Percentiles rank a stretch among this genome's conserved stretches.
Evolutionary conservation across 1,284 basidiomycete genomes (phyloP).

Genomic region (Exobasidium rhododendri): DNA sequence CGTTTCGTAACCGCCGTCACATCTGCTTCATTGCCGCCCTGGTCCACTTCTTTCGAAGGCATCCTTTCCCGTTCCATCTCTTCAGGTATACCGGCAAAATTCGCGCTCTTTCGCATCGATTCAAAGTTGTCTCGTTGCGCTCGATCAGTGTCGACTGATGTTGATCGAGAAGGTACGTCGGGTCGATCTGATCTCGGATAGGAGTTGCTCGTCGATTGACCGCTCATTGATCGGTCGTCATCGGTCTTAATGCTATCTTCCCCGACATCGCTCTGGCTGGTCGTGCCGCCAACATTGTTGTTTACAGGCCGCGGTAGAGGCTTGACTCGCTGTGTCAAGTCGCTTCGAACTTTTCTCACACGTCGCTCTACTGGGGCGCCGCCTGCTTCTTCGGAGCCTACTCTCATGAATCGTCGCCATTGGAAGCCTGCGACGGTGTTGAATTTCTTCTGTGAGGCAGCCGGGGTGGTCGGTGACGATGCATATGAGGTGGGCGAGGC

Average conservation of each 20-base stretch:
- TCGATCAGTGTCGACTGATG: slow-evolving; percentile 18
- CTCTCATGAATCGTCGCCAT: slow-evolving; percentile 81
- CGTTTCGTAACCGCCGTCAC: slow-evolving; percentile 29
- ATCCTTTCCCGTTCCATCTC: slow-evolving; percentile 25
- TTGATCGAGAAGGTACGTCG: slow-evolving; percentile 20
- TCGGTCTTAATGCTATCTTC: slow-evolving; percentile 35
- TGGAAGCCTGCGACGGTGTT: slow-evolving; percentile 35
- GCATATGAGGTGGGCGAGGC: not conserved
- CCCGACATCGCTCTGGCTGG: slow-evolving; percentile 37
- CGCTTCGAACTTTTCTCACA: slow-evolving; percentile 78
- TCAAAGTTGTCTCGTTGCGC: not conserved
- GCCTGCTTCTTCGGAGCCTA: slow-evolving; percentile 78
- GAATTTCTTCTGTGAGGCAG: slow-evolving; percentile 29
- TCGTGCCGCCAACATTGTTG: slow-evolving; percentile 36
- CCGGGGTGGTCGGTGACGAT: not conserved
- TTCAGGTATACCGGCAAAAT: slow-evolving; percentile 41
- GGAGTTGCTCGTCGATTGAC: slow-evolving; percentile 16
- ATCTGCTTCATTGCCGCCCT: not conserved
- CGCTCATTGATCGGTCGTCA: slow-evolving; percentile 28
- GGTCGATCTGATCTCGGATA: slow-evolving; percentile 2
- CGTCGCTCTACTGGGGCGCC: slow-evolving; percentile 79
- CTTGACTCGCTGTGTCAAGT: slow-evolving; percentile 54
- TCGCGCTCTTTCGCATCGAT: slow-evolving; percentile 23
- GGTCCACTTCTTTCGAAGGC: slow-evolving; percentile 12
- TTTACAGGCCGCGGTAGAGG: slow-evolving; percentile 37